Percentiles rank a stretch among this genome's conserved stretches.
Evolutionary conservation across 1,284 basidiomycete species (phyloP).

Genomic region (Fomes fomentarius): DNA sequence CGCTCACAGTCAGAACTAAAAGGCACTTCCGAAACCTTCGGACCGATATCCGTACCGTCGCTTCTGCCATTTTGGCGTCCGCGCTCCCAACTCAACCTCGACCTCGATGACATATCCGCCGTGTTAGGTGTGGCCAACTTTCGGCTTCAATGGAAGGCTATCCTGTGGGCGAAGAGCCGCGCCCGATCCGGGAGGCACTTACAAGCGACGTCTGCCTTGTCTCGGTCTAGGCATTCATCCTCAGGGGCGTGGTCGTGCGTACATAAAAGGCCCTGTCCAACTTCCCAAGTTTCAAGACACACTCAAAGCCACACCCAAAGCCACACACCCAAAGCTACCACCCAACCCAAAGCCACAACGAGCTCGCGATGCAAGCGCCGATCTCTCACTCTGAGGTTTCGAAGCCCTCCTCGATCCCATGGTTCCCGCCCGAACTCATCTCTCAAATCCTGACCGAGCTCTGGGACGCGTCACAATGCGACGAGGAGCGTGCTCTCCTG

Average conservation of each 20-base stretch:
- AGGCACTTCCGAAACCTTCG: not conserved
- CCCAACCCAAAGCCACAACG: not conserved
- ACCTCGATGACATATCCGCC: not conserved
- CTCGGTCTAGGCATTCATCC: conserved; percentile 2
- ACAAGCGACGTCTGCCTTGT: conserved; percentile 8
- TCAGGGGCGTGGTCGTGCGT: not conserved
- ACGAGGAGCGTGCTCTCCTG: conserved; percentile 35
- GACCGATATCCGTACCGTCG: not conserved
- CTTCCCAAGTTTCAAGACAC: not conserved
- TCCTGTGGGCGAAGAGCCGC: not conserved
- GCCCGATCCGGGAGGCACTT: not conserved
- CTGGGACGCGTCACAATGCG: conserved; percentile 36
- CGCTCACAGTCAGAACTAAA: not conserved
- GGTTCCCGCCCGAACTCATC: conserved; percentile 40
- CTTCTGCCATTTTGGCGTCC: not conserved
- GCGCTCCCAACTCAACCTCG: not conserved
- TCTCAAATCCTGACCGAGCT: conserved; percentile 37
- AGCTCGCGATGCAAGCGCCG: not conserved
- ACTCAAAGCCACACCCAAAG: not conserved
- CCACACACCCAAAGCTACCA: not conserved
- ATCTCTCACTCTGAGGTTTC: not conserved
- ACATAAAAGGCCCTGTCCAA: not conserved
- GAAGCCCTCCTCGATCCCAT: not conserved
- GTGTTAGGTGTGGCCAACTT: too few relatives aligned
- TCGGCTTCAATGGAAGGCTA: not conserved